Evolutionary conservation across 2,329 filamentous ascomycete species (phyloP), one percentile per base, ranked within the genome.

Genomic region (Emergomyces orientalis): DNA sequence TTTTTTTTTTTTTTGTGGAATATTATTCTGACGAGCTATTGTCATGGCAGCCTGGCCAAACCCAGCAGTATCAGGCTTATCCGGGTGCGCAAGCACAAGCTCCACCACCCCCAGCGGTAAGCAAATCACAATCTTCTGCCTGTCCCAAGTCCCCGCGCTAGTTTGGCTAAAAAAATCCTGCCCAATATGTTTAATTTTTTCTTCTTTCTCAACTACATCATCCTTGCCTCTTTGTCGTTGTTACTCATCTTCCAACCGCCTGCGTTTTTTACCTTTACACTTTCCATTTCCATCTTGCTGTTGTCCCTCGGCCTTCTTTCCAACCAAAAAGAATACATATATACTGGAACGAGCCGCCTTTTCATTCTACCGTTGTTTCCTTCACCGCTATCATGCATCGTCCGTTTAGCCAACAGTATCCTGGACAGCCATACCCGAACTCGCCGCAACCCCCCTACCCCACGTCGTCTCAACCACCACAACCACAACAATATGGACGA

Each of bases 11-110:
- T 19, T 17, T 14, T 52, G 25, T 32, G 25, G 13, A 30, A 3
- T 27, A 17, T 45, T 17, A 39, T 37, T 56, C 51, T 37, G 30
- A 55, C 30, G 49, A 41, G 51, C n/a, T 47, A 27, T 57, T 49
- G 39, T 41, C 62, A 55, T 61, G 62, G 41, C 65, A 79, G 77
- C 77, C 76, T 67, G 74, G 76, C 60, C 78, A 81, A 68, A 58
- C 22, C 13, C 75, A 73, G 65, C 77, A 79, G 70, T 85, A 85
- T 74, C 82, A 85, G 76, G 79, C 82, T 67, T 85, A 82, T 71
- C 79, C 78, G 68, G 79, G 78, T 69, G 72, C 70, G 56, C 64
- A 70, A 65, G 63, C 66, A 60, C 69, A 71, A 63, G 62, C 64
- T 64, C 67, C 69, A 55, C 67, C 69, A 55, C 60, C 69, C 59